Evolutionary conservation across 2,329 filamentous ascomycete species (phyloP), one percentile per base, ranked within the genome.

Genomic region (Botrytis squamosa): DNA sequence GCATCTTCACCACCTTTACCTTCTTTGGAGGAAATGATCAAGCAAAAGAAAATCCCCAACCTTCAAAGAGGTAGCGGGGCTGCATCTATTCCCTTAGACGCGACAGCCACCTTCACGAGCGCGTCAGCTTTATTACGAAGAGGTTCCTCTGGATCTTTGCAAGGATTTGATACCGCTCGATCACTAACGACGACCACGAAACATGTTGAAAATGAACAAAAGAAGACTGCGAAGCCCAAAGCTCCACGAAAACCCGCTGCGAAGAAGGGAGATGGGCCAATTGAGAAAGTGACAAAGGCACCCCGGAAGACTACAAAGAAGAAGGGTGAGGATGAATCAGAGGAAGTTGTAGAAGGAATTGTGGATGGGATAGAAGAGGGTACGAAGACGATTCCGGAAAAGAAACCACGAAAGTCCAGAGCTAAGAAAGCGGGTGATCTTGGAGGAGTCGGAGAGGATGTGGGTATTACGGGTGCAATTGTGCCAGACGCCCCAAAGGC

Each of bases 11-110:
- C 76, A 77, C 81, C 74, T 76, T 84, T 83, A 2, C 88, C 88
- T 4, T 84, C 87, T 0, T 80, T 89, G 0, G 82, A 83, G 55
- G 84, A 89, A 4, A 79, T 90, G 16, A 76, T 87, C 1, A 81
- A 83, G 20, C 29, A 36, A 4, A 85, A 83, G 71, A 79, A 75
- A 52, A 76, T 83, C 4, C 60, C 81, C 1, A 29, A 36, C 64
- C 74, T 84, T 16, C 79, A 79, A 59, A 83, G 80, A 59, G 84
- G 83, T 9, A 84, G 80, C 75, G 81, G 82, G 74, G 81, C 81
- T 4, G 76, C 81, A 1, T 77, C 83, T 6, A 82, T 85, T 52
- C 82, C 85, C 7, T 75, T 80, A 25, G 78, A 83, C 77, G 82
- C 81, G 3, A 75, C 78, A 25, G 79, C 77, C 18, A 80, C 82